phyloP scores from a whole-genome alignment of 2,329 filamentous ascomycete species.

The Scleromitrula shiraiana region DNA sequence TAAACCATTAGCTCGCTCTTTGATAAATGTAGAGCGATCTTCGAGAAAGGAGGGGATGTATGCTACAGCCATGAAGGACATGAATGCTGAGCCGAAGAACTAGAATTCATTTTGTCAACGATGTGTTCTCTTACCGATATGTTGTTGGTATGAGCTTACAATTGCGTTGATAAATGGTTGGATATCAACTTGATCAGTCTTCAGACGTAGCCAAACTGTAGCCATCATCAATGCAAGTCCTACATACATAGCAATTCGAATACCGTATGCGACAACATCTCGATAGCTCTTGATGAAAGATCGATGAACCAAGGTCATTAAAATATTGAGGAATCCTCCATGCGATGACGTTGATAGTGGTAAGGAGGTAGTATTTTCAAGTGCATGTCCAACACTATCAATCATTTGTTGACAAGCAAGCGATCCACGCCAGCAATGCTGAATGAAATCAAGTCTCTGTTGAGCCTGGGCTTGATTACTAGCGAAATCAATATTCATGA shows the following conservation, averaged over 20 bases:
- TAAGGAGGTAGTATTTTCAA: slow-evolving; percentile 12
- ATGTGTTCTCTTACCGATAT: too few relatives aligned
- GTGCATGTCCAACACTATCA: slow-evolving; percentile 21
- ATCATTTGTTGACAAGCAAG: slow-evolving; percentile 30
- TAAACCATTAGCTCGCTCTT: slow-evolving; percentile 75
- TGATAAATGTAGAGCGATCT: slow-evolving; percentile 62
- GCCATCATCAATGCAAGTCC: slow-evolving; percentile 79
- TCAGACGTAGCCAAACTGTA: slow-evolving; percentile 73
- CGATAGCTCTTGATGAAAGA: slow-evolving; percentile 78
- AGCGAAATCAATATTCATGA: slow-evolving; percentile 71
- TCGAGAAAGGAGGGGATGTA: slow-evolving; percentile 82
- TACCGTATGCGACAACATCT: slow-evolving; percentile 76
- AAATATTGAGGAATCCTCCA: slow-evolving; percentile 35
- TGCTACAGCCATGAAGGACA: slow-evolving; percentile 76
- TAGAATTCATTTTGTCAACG: slow-evolving; percentile 18
- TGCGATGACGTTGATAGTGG: slow-evolving; percentile 21
- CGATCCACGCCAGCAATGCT: slow-evolving; percentile 48
- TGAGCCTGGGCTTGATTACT: slow-evolving; percentile 39
- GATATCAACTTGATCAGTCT: slow-evolving; percentile 62
- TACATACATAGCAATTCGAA: slow-evolving; percentile 75
- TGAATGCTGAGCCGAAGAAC: slow-evolving; percentile 67
- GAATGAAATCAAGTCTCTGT: slow-evolving; percentile 44
- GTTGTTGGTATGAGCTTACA: too few relatives aligned
- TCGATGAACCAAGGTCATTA: slow-evolving; percentile 63
- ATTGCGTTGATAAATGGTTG: slow-evolving; percentile 78